A percentile compares a stretch with the other conserved stretches of the same genome.
Evolutionary conservation across 192 early-diverging fungal genomes (phyloP).

Genomic region (Anaeromyces robustus): DNA sequence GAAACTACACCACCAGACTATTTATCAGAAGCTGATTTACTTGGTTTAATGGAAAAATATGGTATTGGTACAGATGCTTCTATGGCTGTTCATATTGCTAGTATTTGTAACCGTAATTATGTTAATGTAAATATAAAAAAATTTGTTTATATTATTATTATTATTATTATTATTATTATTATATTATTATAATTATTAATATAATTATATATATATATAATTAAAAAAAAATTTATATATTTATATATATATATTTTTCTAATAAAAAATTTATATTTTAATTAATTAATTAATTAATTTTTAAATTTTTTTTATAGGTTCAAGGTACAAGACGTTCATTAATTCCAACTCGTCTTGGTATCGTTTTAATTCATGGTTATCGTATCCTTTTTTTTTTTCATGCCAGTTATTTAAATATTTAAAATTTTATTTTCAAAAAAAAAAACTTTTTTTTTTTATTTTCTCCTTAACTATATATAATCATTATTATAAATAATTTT

Average conservation of each 20-base stretch:
- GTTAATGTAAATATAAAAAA: slow-evolving; percentile 15
- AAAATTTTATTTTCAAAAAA: no score
- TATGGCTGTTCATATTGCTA: slow-evolving; percentile 30
- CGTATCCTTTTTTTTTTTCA: neutral
- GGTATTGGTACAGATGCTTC: slow-evolving; percentile 38
- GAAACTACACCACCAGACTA: slow-evolving; percentile 33
- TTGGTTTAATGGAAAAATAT: slow-evolving; percentile 20
- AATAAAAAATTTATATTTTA: no score
- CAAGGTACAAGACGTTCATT: slow-evolving; percentile 16
- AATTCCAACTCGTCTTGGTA: slow-evolving; percentile 32
- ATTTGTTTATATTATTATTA: no score
- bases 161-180: no score
- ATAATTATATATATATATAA: no score
- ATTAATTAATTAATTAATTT: no score
- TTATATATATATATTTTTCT: no score
- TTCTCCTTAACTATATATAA: no score
- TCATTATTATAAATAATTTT: neutral
- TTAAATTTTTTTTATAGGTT: slow-evolving; percentile 1
- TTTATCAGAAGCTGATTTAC: slow-evolving; percentile 23
- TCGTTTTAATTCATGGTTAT: slow-evolving; percentile 33
- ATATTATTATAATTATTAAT: no score
- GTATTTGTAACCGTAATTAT: slow-evolving; percentile 31
- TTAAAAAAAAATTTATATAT: no score
- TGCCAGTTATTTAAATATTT: neutral
- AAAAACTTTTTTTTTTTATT: no score